Evolutionary conservation across 2,329 filamentous ascomycete genomes (phyloP).

Genomic region (Sarocladium oryzae): DNA sequence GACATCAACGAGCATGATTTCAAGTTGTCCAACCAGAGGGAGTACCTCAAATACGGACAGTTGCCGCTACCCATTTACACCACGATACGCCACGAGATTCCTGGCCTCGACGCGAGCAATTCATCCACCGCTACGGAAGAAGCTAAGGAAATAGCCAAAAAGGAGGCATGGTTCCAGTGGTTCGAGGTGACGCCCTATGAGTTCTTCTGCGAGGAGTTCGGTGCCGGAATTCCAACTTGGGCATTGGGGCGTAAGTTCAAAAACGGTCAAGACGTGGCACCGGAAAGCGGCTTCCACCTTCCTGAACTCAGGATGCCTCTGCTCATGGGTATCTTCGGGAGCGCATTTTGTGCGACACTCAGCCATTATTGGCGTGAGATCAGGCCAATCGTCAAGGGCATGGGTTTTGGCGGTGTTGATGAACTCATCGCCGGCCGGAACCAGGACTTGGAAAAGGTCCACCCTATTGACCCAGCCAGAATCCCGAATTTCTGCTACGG

Average conservation of each 20-base stretch:
- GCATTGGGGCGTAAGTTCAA: constrained; percentile 79
- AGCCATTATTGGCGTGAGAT: constrained; percentile 96
- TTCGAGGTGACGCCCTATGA: constrained; percentile 94
- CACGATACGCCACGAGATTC: constrained; percentile 87
- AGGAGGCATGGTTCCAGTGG: constrained; percentile 94
- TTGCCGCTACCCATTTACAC: constrained; percentile 93
- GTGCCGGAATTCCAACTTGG: constrained; percentile 91
- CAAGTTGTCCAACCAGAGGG: constrained; percentile 82
- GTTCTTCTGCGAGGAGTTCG: constrained; percentile 89
- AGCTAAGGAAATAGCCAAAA: constrained; percentile 46
- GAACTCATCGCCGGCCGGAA: constrained; percentile 76
- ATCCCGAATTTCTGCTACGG: constrained; percentile 86
- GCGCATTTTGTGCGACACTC: constrained; percentile 90
- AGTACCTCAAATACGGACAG: constrained; percentile 68
- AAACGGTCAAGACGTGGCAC: constrained; percentile 47
- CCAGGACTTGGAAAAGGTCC: constrained; percentile 81
- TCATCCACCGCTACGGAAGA: constrained; percentile 36
- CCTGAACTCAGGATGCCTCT: constrained; percentile 81
- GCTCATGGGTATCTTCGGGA: constrained; percentile 91
- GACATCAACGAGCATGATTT: constrained; percentile 71
- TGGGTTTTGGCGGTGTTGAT: constrained; percentile 75
- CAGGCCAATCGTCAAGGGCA: constrained; percentile 67
- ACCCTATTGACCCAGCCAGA: constrained; percentile 85
- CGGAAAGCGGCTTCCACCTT: constrained; percentile 60
- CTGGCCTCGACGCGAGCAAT: constrained; percentile 49